A percentile compares a stretch with the other conserved stretches of the same genome.
These are phyloP conservation scores for Diplodia corticola DNA, from an alignment of 2,329 filamentous ascomycete genomes.

Conservation along the genomic window DNA sequence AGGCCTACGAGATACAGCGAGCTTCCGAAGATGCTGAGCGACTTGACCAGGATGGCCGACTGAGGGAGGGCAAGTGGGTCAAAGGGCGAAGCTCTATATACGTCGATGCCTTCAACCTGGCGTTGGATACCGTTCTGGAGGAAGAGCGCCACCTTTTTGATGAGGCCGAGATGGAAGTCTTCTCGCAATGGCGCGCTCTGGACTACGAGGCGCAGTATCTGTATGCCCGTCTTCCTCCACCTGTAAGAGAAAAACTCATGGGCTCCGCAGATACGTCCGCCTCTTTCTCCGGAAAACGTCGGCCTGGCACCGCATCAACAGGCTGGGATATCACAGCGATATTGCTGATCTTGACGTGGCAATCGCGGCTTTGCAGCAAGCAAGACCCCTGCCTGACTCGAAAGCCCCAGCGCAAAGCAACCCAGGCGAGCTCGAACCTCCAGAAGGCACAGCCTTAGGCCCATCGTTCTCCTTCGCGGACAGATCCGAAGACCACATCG, in stretches of 20 bases:
- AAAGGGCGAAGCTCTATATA: slow-evolving; percentile 87
- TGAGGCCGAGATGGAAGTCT: slow-evolving; percentile 73
- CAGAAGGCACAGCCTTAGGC: slow-evolving; percentile 52
- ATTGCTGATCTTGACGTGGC: slow-evolving; percentile 72
- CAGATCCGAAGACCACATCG: slow-evolving; percentile 70
- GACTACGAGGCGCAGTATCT: slow-evolving; percentile 88
- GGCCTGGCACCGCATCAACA: slow-evolving; percentile 81
- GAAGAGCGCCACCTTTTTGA: slow-evolving; percentile 89
- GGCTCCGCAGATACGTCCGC: slow-evolving; percentile 72
- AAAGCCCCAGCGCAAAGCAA: slow-evolving; percentile 40
- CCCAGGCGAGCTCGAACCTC: slow-evolving; percentile 52
- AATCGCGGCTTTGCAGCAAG: slow-evolving; percentile 63
- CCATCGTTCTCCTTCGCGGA: slow-evolving; percentile 77
- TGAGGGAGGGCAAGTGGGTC: slow-evolving; percentile 63
- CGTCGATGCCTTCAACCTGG: slow-evolving; percentile 94
- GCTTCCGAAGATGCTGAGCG: slow-evolving; percentile 50
- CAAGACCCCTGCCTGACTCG: slow-evolving; percentile 55
- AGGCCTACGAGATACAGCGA: slow-evolving; percentile 73
- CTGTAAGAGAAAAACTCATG: neutral
- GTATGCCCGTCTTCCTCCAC: slow-evolving; percentile 52
- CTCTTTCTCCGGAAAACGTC: slow-evolving; percentile 90
- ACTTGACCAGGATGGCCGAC: neutral
- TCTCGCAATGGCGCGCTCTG: slow-evolving; percentile 71
- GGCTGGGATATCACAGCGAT: slow-evolving; percentile 78
- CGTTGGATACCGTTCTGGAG: slow-evolving; percentile 82